Evolutionary conservation across 495 filamentous ascomycete genomes (phyloP), one percentile per base, ranked within the genome.

Genomic region (Neurospora terricola): DNA sequence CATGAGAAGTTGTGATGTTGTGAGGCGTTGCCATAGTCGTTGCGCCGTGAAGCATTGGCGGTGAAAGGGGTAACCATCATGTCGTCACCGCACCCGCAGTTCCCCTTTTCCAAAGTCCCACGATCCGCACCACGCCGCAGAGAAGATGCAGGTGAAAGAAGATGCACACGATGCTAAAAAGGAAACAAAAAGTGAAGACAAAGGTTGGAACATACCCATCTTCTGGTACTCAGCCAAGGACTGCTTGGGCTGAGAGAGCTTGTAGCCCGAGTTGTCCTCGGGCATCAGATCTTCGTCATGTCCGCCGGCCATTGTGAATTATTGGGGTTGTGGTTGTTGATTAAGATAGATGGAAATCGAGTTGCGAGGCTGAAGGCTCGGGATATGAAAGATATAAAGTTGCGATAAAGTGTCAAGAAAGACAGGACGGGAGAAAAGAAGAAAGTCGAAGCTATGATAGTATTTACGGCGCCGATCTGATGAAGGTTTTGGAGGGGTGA

Each of bases 161-260:
- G 39, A 62, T 34, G 38, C 21, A 6, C 11, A 36, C 14, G n/a
- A 37, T 70, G 12, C 27, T 36, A 14, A 37, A 40, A 59, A 59
- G 36, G 39, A 39, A 71, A 42, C 73, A 42, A 74, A 74, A 71
- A 72, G 21, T 72, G 21, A 72, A 37, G 27, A 66, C 54, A 69
- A 72, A 69, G 48, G 69, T 38, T 42, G 39, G 37, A 69, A 87
- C 92, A 80, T 85, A 98, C 96, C 96, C 82, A 99, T 90, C 78
- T 97, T 84, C 73, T 92, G 84, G 83, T 97, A 97, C 82, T 97
- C 93, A 72, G 93, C 90, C 76, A 99, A 87, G 73, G 93, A 94
- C 88, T 98, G 97, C 90, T 97, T 97, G 73, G 85, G 85, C 88
- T 97, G 93, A 76, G 94, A 94, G 76, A 98, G 91, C 88, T 96